Percentiles rank a stretch among this genome's conserved stretches.
Conservation (phyloP, 2,329 filamentous ascomycete species). For the Emmonsia crescens region DNA sequence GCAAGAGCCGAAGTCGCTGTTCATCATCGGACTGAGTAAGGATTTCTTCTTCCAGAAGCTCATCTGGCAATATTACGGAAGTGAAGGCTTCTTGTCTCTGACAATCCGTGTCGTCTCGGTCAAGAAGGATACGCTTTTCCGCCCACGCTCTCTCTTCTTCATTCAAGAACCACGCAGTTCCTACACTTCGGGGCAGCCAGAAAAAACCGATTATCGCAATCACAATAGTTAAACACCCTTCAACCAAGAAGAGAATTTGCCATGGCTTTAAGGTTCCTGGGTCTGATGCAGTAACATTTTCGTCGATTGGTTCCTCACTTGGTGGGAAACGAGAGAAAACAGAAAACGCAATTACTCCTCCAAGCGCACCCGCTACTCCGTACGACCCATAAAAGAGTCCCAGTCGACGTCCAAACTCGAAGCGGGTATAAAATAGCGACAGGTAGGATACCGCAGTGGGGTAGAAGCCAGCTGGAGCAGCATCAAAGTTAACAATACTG, state of each 20-base stretch:
- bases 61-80: not conserved
- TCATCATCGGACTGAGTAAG: slow-evolving; percentile 8
- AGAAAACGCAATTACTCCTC: slow-evolving; percentile 43
- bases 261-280: slow-evolving; percentile 34
- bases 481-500: slow-evolving; percentile 15
- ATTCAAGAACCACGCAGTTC: slow-evolving; percentile 44
- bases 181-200: slow-evolving; percentile 40
- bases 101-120: slow-evolving; percentile 18
- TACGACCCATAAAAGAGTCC: slow-evolving; percentile 49
- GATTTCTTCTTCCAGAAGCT: not conserved
- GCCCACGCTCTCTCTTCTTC: slow-evolving; percentile 37
- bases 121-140: slow-evolving; percentile 34
- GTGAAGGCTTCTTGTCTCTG: not conserved
- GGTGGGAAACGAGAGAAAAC: slow-evolving; percentile 32
- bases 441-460: slow-evolving; percentile 49
- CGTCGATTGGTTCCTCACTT: slow-evolving; percentile 2
- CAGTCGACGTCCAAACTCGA: slow-evolving; percentile 45
- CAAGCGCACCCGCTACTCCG: slow-evolving; percentile 46
- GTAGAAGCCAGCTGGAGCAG: slow-evolving; percentile 42
- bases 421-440: slow-evolving; percentile 48
- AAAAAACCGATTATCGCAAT: slow-evolving; percentile 39
- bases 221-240: slow-evolving; percentile 37
- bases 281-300: slow-evolving; percentile 24
- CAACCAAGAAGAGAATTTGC: slow-evolving; percentile 42
- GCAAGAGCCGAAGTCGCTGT: slow-evolving; percentile 15